Evolutionary conservation across 768 basidiomycete genomes (phyloP), one percentile per base, ranked within the genome.

Genomic region (Suillus subalutaceus): DNA sequence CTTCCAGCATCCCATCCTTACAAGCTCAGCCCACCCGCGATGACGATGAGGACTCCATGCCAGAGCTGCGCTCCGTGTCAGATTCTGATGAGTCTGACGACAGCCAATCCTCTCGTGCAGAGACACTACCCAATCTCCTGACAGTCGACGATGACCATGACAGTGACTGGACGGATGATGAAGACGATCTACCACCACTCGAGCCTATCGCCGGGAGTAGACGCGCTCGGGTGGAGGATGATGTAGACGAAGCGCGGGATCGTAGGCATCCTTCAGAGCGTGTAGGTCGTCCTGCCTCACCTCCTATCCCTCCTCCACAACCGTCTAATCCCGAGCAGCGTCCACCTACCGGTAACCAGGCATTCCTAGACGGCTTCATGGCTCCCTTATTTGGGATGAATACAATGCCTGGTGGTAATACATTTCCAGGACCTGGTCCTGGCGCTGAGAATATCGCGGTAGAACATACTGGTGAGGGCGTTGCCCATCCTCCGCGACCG

Each of bases 231-330:
- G 86, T 89, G 4, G 87, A 90, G 2, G 85, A 88, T 63, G 88
- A 90, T 64, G 81, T 82, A 7, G 88, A 90, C 67, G 82, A 83
- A 8, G 87, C 86, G 15, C 77, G 88, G 46, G 86, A 90, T 71
- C 82, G 84, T 64, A 82, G 89, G 64, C 88, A 90, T 71, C 88
- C 90, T 20, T 88, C 87, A 26, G 84, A 90, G 73, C 85, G 89
- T 60, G 75, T 79, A 62, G 63, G 77, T 79, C 78, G 72, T 55
- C 74, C 70, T 59, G 62, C 73, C 50, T 70, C 70, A 26, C 70
- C 10, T 43, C 71, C 59, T 32, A 66, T 72, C 32, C 53, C 71
- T 57, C 69, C 66, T 67, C 74, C 71, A 63, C 75, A 73, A 59
- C 71, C 68, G 50, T 58, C 69, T 63, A 30, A 73, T 63, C 63